Evolutionary conservation across 1,139 yeast genomes (phyloP).

Genomic region (Yamadazyma conglobata): DNA sequence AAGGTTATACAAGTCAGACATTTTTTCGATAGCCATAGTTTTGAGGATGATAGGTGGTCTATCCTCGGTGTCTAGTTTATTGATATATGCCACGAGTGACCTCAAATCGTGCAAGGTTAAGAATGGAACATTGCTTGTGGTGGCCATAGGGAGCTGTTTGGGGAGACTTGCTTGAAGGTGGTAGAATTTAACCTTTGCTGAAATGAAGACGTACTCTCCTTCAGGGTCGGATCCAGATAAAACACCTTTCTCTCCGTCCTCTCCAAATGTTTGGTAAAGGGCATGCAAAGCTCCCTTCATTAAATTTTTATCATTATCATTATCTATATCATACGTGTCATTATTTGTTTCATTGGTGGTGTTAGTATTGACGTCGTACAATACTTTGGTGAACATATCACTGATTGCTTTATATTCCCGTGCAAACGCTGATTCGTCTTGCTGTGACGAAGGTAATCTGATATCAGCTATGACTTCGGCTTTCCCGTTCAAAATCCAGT

Average conservation of each 20-base stretch:
- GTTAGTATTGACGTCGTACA: conserved; percentile 22
- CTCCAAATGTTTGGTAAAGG: conserved; percentile 39
- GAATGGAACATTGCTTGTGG: conserved; percentile 51
- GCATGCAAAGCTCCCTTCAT: conserved; percentile 44
- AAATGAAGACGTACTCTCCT: conserved; percentile 58
- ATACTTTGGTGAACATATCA: conserved; percentile 24
- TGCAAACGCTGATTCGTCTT: conserved; percentile 20
- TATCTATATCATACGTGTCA: too few species aligned
- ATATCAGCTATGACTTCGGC: conserved; percentile 70
- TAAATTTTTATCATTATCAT: conserved; percentile 25
- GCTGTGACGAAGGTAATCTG: conserved; percentile 51
- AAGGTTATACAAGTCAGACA: conserved; percentile 50
- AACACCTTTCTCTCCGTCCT: conserved; percentile 11
- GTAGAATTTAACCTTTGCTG: conserved; percentile 58
- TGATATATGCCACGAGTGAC: conserved; percentile 58
- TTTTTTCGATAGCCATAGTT: conserved; percentile 59
- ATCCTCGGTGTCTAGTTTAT: conserved; percentile 28
- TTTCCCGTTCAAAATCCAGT: conserved; percentile 69
- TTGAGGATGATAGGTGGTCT: conserved; percentile 40
- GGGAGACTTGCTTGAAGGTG: conserved; percentile 63
- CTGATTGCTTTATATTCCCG: conserved; percentile 24
- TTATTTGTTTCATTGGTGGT: conserved; percentile 10
- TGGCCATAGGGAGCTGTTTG: conserved; percentile 46
- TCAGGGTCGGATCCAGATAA: conserved; percentile 5
- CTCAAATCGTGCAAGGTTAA: conserved; percentile 57